A percentile compares a stretch with the other conserved stretches of the same genome.
Conservation (phyloP, 345 rosid species). For the Syzygium oleosum region DNA sequence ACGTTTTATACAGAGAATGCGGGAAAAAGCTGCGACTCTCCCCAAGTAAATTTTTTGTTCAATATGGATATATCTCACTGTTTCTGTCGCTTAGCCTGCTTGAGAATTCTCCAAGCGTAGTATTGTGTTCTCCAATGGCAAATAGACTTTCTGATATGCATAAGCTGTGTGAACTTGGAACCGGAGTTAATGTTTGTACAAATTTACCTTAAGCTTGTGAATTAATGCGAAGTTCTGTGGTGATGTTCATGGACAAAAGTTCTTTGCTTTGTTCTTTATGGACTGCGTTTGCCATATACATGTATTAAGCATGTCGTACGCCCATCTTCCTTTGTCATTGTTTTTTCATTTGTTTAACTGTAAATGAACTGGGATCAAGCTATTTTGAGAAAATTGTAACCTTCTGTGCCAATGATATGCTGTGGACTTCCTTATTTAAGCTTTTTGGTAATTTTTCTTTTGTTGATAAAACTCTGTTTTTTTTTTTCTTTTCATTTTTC, state of each 20-base stretch:
- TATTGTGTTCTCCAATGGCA: not conserved
- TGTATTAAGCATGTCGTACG: not conserved
- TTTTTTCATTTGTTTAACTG: not conserved
- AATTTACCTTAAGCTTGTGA: not conserved
- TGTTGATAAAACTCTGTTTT: not conserved
- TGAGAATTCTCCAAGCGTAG: not conserved
- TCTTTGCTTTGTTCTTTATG: not conserved
- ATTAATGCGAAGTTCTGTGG: not conserved
- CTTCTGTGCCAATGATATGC: not conserved
- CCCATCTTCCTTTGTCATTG: not conserved
- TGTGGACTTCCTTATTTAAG: not conserved
- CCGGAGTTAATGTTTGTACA: not conserved
- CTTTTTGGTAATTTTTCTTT: not conserved
- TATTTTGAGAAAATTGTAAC: not conserved
- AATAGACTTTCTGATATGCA: not conserved
- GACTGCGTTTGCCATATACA: not conserved
- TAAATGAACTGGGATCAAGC: not conserved
- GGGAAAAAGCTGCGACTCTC: conserved; percentile 38
- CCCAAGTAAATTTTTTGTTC: conserved; percentile 22
- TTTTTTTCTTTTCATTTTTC: not conserved
- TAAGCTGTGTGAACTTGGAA: not conserved
- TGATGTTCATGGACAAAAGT: not conserved
- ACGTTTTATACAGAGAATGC: conserved; percentile 48
- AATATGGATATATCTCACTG: not conserved
- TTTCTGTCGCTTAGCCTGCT: not conserved